Evolutionary conservation across 1,284 basidiomycete species (phyloP), one percentile per base, ranked within the genome.

Genomic region (Phylloporus sp.): DNA sequence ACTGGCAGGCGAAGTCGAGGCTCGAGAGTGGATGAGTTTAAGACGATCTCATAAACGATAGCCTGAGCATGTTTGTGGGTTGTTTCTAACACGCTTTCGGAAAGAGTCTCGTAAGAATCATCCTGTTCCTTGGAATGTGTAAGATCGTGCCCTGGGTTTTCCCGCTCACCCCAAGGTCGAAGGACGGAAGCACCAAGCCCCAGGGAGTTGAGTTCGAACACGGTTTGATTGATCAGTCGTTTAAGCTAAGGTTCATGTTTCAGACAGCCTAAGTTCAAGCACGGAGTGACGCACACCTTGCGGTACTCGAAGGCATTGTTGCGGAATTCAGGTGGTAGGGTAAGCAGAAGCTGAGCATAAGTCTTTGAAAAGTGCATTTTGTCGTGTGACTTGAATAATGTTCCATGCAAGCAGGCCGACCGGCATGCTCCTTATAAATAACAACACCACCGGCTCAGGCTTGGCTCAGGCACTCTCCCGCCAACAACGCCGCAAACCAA

Each of bases 201-300:
- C 58, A 96, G 81, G 11, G 86, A 83, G 12, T 88, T 84, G 34
- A 98, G 88, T 76, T 98, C 96, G 22, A 82, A 79, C 0, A 93
- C 94, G 53, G 96, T 88, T 74, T 91, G 86, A 71, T 95, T 94
- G 73, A 98, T 95, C 58, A 98, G 83, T 72, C 95, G 96, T 79
- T 98, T 98, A 67, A 98, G 88, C 91, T 95, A 72, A 20, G 29
- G 26, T 49, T 11, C 26, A 8, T 4, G 24, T 29, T 28, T 39
- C 52, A n/a, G 56, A 39, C 11, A 22, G 13, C 11, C 6, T 26
- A 20, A 29, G 13, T 39, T 11, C 26, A 22, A 24, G 7, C 18
- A 20, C 20, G 13, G 8, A 37, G 34, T 37, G 11, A 47, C 11
- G 61, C 79, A 55, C 61, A 93, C 93, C 81, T 91, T 87, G 51